Conservation (phyloP, 441 rosid genomes). For the Corymbia calophylla region DNA sequence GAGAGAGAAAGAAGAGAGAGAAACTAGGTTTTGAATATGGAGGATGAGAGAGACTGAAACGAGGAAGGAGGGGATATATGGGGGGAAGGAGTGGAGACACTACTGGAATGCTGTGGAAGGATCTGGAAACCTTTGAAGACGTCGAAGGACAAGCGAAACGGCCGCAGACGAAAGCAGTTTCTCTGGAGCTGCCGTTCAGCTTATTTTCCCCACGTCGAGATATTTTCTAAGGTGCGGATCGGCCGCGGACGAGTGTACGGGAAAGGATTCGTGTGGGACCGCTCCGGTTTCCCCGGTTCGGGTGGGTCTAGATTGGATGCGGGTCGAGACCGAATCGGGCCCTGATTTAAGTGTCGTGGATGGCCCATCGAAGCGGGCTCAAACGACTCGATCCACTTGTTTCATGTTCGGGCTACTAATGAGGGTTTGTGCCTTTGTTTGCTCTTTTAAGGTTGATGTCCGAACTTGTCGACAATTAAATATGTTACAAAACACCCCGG, state of each 20-base stretch:
- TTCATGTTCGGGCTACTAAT: not conserved
- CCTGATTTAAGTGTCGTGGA: not conserved
- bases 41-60: not conserved
- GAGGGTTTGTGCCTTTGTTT: not conserved
- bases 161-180: not conserved
- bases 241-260: not conserved
- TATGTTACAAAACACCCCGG: not conserved
- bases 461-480: not conserved
- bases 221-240: not conserved
- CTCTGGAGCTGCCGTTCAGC: not conserved
- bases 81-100: not conserved
- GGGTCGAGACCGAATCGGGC: not conserved
- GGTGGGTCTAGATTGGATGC: not conserved
- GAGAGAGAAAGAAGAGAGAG: not conserved
- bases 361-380: not conserved
- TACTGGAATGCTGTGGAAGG: slow-evolving; percentile 35
- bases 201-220: not conserved
- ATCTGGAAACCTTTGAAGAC: slow-evolving; percentile 27
- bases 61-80: not conserved
- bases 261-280: not conserved
- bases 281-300: too few relatives aligned
- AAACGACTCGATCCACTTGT: not conserved
- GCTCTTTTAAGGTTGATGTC: not conserved
- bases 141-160: not conserved
- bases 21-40: not conserved